A percentile compares a stretch with the other conserved stretches of the same genome.
Conservation (phyloP, 495 filamentous ascomycete species). For the Evansstolkia leycettana region DNA sequence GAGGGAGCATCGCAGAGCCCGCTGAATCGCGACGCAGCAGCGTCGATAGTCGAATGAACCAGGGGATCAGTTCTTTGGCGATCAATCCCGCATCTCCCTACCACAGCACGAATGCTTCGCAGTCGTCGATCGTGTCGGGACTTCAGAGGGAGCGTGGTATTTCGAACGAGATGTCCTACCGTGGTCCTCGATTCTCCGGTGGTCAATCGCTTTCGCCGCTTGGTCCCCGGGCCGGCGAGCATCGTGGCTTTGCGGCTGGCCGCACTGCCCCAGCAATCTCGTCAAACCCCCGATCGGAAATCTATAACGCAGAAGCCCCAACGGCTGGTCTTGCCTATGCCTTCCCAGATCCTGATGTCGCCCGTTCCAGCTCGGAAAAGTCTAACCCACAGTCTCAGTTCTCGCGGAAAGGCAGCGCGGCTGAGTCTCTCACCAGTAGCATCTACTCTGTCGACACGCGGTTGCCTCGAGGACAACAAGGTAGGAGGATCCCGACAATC, state of each 20-base stretch:
- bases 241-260: slow-evolving; percentile 41
- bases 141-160: slow-evolving; percentile 45
- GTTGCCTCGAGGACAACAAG: slow-evolving; percentile 58
- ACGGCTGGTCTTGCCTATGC: slow-evolving; percentile 75
- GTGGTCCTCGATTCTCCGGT: slow-evolving; percentile 36
- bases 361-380: slow-evolving; percentile 39
- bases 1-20: slow-evolving; percentile 33
- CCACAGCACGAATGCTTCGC: slow-evolving; percentile 63
- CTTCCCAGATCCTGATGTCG: slow-evolving; percentile 65
- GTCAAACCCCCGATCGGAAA: slow-evolving; percentile 61
- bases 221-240: slow-evolving; percentile 35
- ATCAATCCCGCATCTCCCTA: slow-evolving; percentile 58
- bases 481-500: slow-evolving; percentile 15
- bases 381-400: slow-evolving; percentile 20
- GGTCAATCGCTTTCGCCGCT: slow-evolving; percentile 36
- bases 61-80: slow-evolving; percentile 54
- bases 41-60: slow-evolving; percentile 65
- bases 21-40: slow-evolving; percentile 59
- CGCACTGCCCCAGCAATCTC: slow-evolving; percentile 65
- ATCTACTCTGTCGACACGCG: slow-evolving; percentile 59
- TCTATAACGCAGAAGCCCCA: slow-evolving; percentile 68
- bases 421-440: slow-evolving; percentile 62
- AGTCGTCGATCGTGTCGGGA: slow-evolving; percentile 57
- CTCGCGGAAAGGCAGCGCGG: slow-evolving; percentile 59
- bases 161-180: slow-evolving; percentile 39